These are phyloP conservation scores for Lyophyllum decastes DNA, from an alignment of 768 basidiomycete species.

Conservation along the genomic window DNA sequence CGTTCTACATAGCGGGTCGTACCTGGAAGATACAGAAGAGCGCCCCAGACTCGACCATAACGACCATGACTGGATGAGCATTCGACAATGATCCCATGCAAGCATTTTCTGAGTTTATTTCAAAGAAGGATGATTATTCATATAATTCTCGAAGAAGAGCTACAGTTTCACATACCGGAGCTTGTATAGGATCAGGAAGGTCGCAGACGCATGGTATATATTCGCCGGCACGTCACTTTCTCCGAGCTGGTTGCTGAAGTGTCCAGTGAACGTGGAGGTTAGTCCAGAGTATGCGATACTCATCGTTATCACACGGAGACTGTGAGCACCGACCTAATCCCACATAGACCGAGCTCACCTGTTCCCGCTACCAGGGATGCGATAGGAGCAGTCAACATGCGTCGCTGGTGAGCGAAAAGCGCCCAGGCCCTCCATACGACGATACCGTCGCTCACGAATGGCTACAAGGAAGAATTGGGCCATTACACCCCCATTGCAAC, in stretches of 20 bases:
- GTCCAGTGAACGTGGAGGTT: background rate
- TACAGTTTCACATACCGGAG: background rate
- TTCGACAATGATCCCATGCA: background rate
- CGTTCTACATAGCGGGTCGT: background rate
- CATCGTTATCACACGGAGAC: background rate
- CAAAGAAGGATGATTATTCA: background rate
- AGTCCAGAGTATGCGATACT: conserved; percentile 8
- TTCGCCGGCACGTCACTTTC: background rate
- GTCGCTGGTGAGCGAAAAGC: background rate
- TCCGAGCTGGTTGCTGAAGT: background rate
- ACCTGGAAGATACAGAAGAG: conserved; percentile 1
- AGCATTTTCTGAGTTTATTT: background rate
- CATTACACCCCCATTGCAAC: background rate
- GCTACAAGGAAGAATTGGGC: background rate
- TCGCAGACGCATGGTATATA: conserved; percentile 1
- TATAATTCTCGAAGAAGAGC: background rate
- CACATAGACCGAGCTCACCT: background rate
- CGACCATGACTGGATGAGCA: background rate
- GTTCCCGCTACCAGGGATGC: conserved; percentile 4
- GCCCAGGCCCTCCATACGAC: conserved; percentile 15
- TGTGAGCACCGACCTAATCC: background rate
- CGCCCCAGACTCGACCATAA: background rate
- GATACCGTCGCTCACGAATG: conserved; percentile 7
- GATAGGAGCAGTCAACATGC: conserved; percentile 9
- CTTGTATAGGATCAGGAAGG: background rate